These are phyloP conservation scores for Xylaria sp. DNA, from an alignment of 2,329 filamentous ascomycete genomes.

Conservation along the genomic window DNA sequence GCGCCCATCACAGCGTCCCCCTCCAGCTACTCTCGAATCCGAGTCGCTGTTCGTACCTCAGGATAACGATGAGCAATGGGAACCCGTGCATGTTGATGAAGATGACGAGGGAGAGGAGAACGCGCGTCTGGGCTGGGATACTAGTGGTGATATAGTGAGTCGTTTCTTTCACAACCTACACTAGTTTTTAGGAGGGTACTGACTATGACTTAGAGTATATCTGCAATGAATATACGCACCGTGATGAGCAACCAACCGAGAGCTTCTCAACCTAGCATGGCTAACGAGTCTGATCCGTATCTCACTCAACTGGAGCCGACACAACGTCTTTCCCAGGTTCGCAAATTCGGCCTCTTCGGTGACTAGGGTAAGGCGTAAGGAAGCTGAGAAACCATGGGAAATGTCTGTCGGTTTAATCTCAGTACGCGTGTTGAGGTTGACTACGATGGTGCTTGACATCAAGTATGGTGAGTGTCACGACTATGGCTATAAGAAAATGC, in stretches of 20 bases:
- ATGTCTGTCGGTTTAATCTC: constrained; percentile 11
- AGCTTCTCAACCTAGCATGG: constrained; percentile 32
- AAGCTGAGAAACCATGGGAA: background rate
- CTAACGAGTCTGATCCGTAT: constrained; percentile 15
- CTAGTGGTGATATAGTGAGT: constrained; percentile 66
- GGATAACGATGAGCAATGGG: constrained; percentile 74
- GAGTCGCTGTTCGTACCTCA: constrained; percentile 73
- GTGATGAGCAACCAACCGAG: constrained; percentile 39
- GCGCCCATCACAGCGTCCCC: constrained; percentile 59
- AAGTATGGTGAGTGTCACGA: background rate
- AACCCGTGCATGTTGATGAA: constrained; percentile 65
- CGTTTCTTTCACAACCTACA: background rate
- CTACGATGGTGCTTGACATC: background rate
- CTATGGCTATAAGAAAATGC: constrained; percentile 41
- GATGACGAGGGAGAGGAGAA: constrained; percentile 69
- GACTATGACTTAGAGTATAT: constrained; percentile 47
- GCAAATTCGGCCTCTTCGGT: constrained; percentile 51
- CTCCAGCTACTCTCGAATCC: constrained; percentile 63
- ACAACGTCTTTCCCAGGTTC: constrained; percentile 73
- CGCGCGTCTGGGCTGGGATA: constrained; percentile 76
- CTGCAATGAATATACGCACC: constrained; percentile 51
- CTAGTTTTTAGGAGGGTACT: constrained; percentile 31
- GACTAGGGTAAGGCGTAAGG: constrained; percentile 30
- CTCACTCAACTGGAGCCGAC: constrained; percentile 67
- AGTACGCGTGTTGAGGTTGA: background rate